Base-by-base conservation (phyloP, 108 stramenopile genomes). In the Nitzschia inconspicua region DNA sequence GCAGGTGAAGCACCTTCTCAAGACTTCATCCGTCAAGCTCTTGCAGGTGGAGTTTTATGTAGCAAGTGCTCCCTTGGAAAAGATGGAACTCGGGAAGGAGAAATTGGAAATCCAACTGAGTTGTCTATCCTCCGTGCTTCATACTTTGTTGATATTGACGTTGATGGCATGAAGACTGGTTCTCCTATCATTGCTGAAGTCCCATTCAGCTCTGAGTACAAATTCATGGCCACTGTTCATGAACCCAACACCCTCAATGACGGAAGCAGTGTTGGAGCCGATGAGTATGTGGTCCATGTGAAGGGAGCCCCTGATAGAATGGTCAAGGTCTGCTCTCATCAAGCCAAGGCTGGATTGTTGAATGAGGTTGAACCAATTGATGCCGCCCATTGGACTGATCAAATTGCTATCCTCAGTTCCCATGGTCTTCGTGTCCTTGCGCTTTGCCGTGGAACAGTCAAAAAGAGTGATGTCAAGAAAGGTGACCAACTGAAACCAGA, bases 231-330 rank as follows among this genome's bases (percentile, higher is more conserved):
- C 32, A 83, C 82, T 25, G 63, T 84, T 13, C 83, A 84, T 50
- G 83, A 74, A n/a, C 39, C 63, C 22, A 16, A 16, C 7, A 2
- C 16, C 1, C 37, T 23, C 10, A 59, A 65, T 18, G 63, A 72
- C 34, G 63, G 63, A 4, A 3, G 6, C 14, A 32, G 51, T 10
- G 3, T 37, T 31, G 72, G 66, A 53, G 66, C 68, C 34, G 54
- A 46, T 16, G 20, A 46, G n/a, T n/a, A n/a, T n/a, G n/a, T n/a
- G n/a, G n/a, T 93, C 27, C 79, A 88, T 58, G 86, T 96, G 54
- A 98, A 98, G 88, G 97, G 96, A 54, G 96, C 96, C 13, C 96
- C 95, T 19, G 96, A 97, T 60, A 74, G 85, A 18, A 85, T 97
- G 75, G 61, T 97, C 44, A 68, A 66, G 32, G 56, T 80, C 85